These are phyloP conservation scores for Penicillium sp. DNA, from an alignment of 2,329 filamentous ascomycete genomes.

Conservation along the genomic window DNA sequence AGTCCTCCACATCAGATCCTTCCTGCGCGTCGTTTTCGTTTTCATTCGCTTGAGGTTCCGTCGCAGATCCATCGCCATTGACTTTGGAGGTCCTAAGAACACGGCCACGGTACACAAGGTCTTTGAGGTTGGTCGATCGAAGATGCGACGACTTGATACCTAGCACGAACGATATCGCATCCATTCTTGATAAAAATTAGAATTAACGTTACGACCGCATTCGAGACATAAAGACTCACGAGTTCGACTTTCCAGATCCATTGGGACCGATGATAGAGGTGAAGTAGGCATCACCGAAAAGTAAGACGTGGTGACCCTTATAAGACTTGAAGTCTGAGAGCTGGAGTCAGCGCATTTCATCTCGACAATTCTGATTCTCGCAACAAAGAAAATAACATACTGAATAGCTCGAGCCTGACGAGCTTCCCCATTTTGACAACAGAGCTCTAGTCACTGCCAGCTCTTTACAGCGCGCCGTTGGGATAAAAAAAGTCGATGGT, in stretches of 20 bases:
- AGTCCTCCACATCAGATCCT: slow-evolving; percentile 57
- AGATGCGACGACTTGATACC: slow-evolving; percentile 99
- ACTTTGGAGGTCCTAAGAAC: slow-evolving; percentile 90
- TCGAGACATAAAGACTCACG: slow-evolving; percentile 51
- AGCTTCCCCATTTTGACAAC: slow-evolving; percentile 81
- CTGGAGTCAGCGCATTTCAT: slow-evolving; percentile 1
- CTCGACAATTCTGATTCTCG: not conserved
- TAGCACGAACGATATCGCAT: slow-evolving; percentile 97
- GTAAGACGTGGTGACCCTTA: slow-evolving; percentile 88
- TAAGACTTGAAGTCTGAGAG: slow-evolving; percentile 94
- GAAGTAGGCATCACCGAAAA: slow-evolving; percentile 97
- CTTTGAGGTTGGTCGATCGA: slow-evolving; percentile 86
- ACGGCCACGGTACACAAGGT: slow-evolving; percentile 92
- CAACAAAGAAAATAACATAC: slow-evolving; percentile 43
- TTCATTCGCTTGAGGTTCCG: slow-evolving; percentile 50
- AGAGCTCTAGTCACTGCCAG: slow-evolving; percentile 18
- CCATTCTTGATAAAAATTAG: slow-evolving; percentile 63
- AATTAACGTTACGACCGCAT: not conserved
- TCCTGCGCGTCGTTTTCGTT: slow-evolving; percentile 60
- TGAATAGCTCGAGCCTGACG: slow-evolving; percentile 88
- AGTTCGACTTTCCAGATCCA: slow-evolving; percentile 99
- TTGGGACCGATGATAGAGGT: slow-evolving; percentile 99
- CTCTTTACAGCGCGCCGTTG: slow-evolving; percentile 5
- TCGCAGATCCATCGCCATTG: slow-evolving; percentile 81
- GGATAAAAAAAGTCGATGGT: not conserved